These are phyloP conservation scores for Mucor circinelloides DNA, from an alignment of 371 early-diverging fungal species.

Conservation along the genomic window DNA sequence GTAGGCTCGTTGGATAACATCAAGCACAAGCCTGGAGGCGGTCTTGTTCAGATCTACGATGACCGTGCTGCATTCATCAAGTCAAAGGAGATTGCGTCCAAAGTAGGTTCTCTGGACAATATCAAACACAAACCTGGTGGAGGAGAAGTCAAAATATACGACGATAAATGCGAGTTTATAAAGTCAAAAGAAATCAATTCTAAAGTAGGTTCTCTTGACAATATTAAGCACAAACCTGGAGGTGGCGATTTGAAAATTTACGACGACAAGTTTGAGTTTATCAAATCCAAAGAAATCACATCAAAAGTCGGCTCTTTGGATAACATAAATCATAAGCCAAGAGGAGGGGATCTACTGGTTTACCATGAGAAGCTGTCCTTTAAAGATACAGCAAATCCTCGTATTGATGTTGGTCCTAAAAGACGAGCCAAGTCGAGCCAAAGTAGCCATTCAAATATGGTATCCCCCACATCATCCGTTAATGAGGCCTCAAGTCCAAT, in stretches of 20 bases:
- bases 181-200: slow-evolving; percentile 13
- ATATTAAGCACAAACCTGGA: slow-evolving; percentile 23
- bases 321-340: slow-evolving; percentile 23
- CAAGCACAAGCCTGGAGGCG: slow-evolving; percentile 28
- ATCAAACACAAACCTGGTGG: slow-evolving; percentile 26
- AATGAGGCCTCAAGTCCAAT: not conserved
- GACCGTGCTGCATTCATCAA: slow-evolving; percentile 18
- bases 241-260: slow-evolving; percentile 23
- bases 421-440: slow-evolving; percentile 1
- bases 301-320: slow-evolving; percentile 25
- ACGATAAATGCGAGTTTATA: slow-evolving; percentile 5
- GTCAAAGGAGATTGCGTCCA: slow-evolving; percentile 12
- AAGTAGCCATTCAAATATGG: not conserved
- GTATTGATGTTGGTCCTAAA: slow-evolving; percentile 12
- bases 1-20: slow-evolving; percentile 25
- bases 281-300: slow-evolving; percentile 10
- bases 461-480: not conserved
- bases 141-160: slow-evolving; percentile 17
- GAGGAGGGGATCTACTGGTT: slow-evolving; percentile 20
- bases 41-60: slow-evolving; percentile 13
- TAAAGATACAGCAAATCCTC: slow-evolving; percentile 2
- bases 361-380: slow-evolving; percentile 19
- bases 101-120: slow-evolving; percentile 24
- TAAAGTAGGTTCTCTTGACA: slow-evolving; percentile 26
- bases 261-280: slow-evolving; percentile 11